phyloP scores from a whole-genome alignment of 345 rosid genomes.

The Ailanthus altissimus region DNA sequence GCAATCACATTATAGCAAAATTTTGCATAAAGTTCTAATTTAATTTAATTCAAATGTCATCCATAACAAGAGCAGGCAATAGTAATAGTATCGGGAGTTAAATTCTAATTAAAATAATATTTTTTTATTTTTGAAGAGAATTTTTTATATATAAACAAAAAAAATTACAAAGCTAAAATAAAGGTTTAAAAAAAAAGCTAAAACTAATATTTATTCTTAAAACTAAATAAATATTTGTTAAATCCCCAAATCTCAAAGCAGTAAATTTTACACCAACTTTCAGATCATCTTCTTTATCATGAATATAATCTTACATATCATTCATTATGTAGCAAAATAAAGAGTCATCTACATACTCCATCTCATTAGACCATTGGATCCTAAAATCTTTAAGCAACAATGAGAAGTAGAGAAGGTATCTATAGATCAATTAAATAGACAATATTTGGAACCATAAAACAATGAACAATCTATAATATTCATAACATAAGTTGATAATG shows the following conservation, averaged over 20 bases:
- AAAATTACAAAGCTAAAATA: no score
- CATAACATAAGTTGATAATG: background rate
- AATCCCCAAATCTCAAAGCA: conserved; percentile 87
- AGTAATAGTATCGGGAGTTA: no score
- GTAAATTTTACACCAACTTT: conserved; percentile 95
- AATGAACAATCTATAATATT: background rate
- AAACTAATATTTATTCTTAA: no score
- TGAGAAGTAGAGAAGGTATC: background rate
- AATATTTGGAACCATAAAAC: background rate
- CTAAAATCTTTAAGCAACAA: background rate
- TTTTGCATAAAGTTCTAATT: no score
- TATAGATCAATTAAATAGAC: background rate
- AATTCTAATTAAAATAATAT: no score
- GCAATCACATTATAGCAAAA: no score
- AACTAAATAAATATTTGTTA: conserved; percentile 37
- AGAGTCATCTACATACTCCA: background rate
- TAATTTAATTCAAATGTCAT: no score
- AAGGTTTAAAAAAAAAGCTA: no score
- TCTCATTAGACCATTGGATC: background rate
- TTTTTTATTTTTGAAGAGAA: no score
- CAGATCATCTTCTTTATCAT: conserved; percentile 94
- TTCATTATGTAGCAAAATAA: background rate
- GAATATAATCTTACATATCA: conserved; percentile 9
- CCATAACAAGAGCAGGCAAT: no score
- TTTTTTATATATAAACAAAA: no score